Evolutionary conservation across 768 basidiomycete genomes (phyloP).

Genomic region (Suillus discolor): DNA sequence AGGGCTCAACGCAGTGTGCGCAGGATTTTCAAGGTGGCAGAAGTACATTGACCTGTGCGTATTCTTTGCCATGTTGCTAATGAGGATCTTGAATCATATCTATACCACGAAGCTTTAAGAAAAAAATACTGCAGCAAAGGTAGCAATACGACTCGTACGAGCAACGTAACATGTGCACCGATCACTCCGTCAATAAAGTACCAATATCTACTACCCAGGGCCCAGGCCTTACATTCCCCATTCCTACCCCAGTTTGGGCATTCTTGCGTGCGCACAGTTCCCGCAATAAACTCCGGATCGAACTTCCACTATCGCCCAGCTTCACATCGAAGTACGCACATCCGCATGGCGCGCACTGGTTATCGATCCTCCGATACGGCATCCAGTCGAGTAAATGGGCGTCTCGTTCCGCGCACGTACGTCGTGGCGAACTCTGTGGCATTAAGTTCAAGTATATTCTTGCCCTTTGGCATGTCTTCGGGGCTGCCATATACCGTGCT

Average conservation of each 20-base stretch:
- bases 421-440: conserved; percentile 29
- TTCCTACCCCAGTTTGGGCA: conserved; percentile 31
- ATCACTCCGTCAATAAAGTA: conserved; percentile 15
- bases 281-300: conserved; percentile 33
- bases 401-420: conserved; percentile 24
- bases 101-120: not conserved
- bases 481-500: conserved; percentile 35
- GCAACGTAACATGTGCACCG: not conserved
- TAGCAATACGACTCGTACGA: not conserved
- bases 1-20: not conserved
- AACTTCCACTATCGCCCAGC: conserved; percentile 30
- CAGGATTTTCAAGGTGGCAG: not conserved
- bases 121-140: not conserved
- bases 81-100: not conserved
- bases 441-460: conserved; percentile 27
- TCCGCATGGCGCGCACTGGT: conserved; percentile 28
- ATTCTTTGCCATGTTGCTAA: not conserved
- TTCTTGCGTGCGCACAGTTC: conserved; percentile 30
- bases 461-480: conserved; percentile 28
- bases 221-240: conserved; percentile 29
- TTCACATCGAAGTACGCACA: conserved; percentile 30
- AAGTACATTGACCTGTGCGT: not conserved
- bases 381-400: conserved; percentile 30
- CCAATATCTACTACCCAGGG: conserved; percentile 22
- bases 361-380: conserved; percentile 32